Base-by-base conservation (phyloP, 1,284 basidiomycete genomes). In the Psilocybe mexicana region DNA sequence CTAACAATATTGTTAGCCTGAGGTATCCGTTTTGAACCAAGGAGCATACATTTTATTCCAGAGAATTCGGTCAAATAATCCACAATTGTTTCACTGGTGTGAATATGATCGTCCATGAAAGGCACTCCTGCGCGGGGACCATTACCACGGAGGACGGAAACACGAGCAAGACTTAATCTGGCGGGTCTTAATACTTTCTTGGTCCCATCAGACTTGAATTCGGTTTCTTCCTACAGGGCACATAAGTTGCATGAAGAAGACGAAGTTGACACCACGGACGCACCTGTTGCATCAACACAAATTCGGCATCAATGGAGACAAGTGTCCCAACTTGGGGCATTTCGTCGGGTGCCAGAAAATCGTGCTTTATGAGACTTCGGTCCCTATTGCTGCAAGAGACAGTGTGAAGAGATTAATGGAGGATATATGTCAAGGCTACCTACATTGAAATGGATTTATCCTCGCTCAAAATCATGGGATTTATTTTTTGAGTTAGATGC, bases 41-140 rank as follows among this genome's bases (percentile, higher is more conserved):
- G 26, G 45, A 50, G 30, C 47, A 6, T 24, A 12, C 94, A 91
- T 78, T 88, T 87, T 60, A 99, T 97, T 0, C 97, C 97, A 12
- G 95, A 98, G 69, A 90, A 98, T 71, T 98, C 95, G 0, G 96
- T 99, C 61, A 99, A 76, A 70, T 98, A 98, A 74, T 99, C 95
- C 10, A 98, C 93, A 47, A 99, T 93, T 2, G 86, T 82, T 70
- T 98, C 97, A 64, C 90, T 96, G 1, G 95, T 98, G 67, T 94
- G 90, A 51, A 99, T 98, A 68, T 99, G 93, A 69, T 99, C 97
- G 66, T 99, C 97, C 67, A 99, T 98, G 74, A 98, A 98, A 0
- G 96, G 94, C 12, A 90, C 73, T 6, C 92, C 93, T 67, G 92
- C 86, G 63, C 86, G 85, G 0, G 78, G 75, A 0, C 93, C 94